Percentiles rank a stretch among this genome's conserved stretches.
These are phyloP conservation scores for Closterium sp. DNA, from an alignment of 139 green algal genomes.

Conservation along the genomic window DNA sequence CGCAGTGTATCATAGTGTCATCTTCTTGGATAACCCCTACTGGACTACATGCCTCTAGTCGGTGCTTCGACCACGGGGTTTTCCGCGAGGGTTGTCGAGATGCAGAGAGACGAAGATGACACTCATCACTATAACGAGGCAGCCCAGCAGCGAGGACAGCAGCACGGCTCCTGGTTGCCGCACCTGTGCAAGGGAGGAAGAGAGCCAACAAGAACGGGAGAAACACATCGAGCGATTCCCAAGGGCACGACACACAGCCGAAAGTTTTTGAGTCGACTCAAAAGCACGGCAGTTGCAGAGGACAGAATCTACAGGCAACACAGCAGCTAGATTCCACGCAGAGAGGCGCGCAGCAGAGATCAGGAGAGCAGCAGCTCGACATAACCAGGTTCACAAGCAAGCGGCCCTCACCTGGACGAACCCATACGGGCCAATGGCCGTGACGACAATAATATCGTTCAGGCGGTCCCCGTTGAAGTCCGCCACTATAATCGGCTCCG, in stretches of 20 bases:
- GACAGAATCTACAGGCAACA: too few species aligned
- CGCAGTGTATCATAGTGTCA: too few species aligned
- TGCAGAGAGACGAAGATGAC: slow-evolving; percentile 77
- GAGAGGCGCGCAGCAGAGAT: too few species aligned
- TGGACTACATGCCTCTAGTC: background rate
- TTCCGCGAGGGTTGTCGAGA: background rate
- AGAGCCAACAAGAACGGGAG: background rate
- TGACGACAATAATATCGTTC: slow-evolving; percentile 81
- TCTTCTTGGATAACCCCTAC: too few species aligned
- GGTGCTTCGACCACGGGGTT: background rate
- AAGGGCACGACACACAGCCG: background rate
- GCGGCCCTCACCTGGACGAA: slow-evolving; percentile 60
- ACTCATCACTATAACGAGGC: slow-evolving; percentile 79
- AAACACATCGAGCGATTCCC: background rate
- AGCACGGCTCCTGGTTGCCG: slow-evolving; percentile 69
- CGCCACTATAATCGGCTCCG: slow-evolving; percentile 60
- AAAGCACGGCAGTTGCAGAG: too few species aligned
- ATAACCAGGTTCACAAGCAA: background rate
- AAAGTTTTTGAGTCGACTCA: background rate
- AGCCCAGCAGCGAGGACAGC: slow-evolving; percentile 75
- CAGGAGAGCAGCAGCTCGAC: background rate
- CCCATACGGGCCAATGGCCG: slow-evolving; percentile 68
- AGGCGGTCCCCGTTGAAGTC: slow-evolving; percentile 89
- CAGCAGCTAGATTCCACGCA: too few species aligned
- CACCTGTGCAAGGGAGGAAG: slow-evolving; percentile 53